Conservation (phyloP, 2,329 filamentous ascomycete species). For the Zasmidium citrigriseum region DNA sequence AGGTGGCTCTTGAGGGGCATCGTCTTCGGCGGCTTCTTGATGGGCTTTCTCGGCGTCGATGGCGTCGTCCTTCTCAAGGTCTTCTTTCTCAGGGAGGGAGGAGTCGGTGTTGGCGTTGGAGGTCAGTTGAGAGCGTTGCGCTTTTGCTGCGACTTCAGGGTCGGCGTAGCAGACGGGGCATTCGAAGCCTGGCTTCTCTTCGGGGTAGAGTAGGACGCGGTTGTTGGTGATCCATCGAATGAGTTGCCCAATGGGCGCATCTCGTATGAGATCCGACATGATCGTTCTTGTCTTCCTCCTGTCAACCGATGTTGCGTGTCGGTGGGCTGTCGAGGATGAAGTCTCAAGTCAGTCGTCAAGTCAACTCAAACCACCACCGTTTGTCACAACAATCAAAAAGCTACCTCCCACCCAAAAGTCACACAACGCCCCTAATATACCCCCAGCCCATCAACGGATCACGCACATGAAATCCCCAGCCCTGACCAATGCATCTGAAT, state of each 20-base stretch:
- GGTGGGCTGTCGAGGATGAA: neutral
- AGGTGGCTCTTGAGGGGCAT: constrained; percentile 3
- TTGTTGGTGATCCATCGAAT: constrained; percentile 58
- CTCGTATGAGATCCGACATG: constrained; percentile 46
- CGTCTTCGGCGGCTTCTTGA: constrained; percentile 21
- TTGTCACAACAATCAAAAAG: neutral
- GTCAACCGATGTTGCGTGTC: neutral
- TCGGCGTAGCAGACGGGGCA: constrained; percentile 48
- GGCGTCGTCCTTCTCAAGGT: constrained; percentile 19
- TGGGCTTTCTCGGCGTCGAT: constrained; percentile 3
- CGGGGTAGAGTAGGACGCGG: constrained; percentile 58
- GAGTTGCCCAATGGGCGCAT: constrained; percentile 61
- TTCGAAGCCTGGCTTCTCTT: constrained; percentile 59
- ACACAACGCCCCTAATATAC: neutral
- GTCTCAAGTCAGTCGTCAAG: neutral
- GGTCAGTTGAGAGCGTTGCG: neutral
- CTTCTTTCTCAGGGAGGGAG: neutral
- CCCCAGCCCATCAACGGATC: neutral
- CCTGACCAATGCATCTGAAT: neutral
- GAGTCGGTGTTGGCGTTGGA: neutral
- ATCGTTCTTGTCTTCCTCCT: neutral
- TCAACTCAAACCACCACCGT: neutral
- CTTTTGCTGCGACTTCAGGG: constrained; percentile 10
- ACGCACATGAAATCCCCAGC: neutral
- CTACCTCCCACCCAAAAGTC: neutral